Evolutionary conservation across 2,329 filamentous ascomycete species (phyloP), one percentile per base, ranked within the genome.

Genomic region (Madurella mycetomatis): DNA sequence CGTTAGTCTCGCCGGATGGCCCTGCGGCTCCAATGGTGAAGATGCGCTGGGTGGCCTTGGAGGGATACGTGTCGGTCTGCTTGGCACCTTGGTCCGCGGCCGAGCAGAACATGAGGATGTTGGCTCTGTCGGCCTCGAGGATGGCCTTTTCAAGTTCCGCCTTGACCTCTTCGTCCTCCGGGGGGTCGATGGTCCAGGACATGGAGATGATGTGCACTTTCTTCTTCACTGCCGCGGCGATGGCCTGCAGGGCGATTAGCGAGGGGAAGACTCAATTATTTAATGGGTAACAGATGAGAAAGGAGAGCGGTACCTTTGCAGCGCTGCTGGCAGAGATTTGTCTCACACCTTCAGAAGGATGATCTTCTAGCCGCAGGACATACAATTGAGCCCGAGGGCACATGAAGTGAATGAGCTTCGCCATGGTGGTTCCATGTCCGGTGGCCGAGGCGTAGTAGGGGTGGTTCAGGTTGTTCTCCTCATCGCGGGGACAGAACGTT

Each of bases 31-130:
- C 67, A 12, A 70, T 69, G 5, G 60, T 66, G 59, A 66, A 64
- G 37, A 60, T 57, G 3, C 47, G 25, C 32, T 54, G 44, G 31
- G 45, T 60, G 15, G 15, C 49, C 4, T 37, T 42, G 42, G 51
- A 45, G 5, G 58, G 61, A 32, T 60, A 51, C 55, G 63, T 52
- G 18, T 60, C 52, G 5, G 42, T 9, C 19, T 51, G 41, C 39
- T 55, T 32, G 19, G 51, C 58, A 1, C 63, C 67, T 42, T 67
- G 61, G 53, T 73, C 71, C 5, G 54, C 65, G 0, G 69, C 65
- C 0, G 72, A 65, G 59, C 71, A 73, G 55, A 74, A 73, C 56
- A 74, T 66, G 41, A 73, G 61, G 5, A 73, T 73, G 7, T 64
- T 52, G n/a, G 50, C 49, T 2, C 57, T 47, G 1, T 55, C 52